Evolutionary conservation across 495 filamentous ascomycete species (phyloP), one percentile per base, ranked within the genome.

Genomic region (Sporormia fimetaria): DNA sequence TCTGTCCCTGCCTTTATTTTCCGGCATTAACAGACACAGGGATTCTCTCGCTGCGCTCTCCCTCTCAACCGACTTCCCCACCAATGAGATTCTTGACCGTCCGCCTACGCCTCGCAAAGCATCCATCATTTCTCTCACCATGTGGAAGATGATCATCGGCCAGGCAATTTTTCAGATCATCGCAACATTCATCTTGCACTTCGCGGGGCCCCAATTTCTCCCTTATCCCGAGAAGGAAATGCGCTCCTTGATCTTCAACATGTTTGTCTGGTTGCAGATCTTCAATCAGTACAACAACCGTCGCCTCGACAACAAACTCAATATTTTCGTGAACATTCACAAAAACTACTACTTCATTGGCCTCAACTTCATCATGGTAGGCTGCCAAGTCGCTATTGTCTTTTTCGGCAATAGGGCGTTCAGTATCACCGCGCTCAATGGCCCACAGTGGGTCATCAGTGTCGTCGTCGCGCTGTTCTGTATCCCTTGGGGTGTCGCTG

Each of bases 131-230:
- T 83, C 83, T 3, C 62, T 78, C 17, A 87, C 77, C 21, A 93
- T 93, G 85, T 93, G 85, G 85, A 93, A 93, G 62, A 93, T 93
- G 85, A 90, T 93, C 42, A 67, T 87, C 22, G 84, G 83, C 16
- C 83, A 93, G 54, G 78, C 85, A 3, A 64, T 88, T 23, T 92
- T 84, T 56, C 83, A 93, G 56, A 71, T 93, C 3, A 67, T 66
- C 16, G 69, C 87, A 30, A 90, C 82, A 0, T 80, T 90, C 49
- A 62, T 83, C 44, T 68, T 92, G 20, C 83, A 84, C 63, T 93
- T 84, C 49, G 82, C 70, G 9, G 76, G 76, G 2, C 49, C 62
- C 16, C 44, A 63, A 0, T 74, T 92, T 18, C 70, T 87, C 17
- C 55, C 51, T 15, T 67, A 68, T 29, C 46, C 56, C 17, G 71